Percentiles rank a stretch among this genome's conserved stretches.
Evolutionary conservation across 805 yeast species (phyloP).

Genomic region (Maudiozyma saulgeensis): DNA sequence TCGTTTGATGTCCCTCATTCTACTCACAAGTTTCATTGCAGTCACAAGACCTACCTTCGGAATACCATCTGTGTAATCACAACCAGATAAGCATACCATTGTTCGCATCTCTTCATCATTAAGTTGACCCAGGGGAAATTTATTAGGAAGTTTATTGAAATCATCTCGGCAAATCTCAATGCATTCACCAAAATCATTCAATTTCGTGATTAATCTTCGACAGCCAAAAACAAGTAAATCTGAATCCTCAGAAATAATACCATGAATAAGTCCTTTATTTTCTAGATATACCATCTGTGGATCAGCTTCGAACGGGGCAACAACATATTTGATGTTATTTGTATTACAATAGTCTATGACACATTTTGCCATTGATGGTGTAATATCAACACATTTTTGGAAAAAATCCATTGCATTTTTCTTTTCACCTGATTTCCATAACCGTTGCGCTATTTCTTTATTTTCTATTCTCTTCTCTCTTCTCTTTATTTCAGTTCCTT

Average conservation of each 20-base stretch:
- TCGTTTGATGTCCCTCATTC: constrained; percentile 42
- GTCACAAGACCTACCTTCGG: constrained; percentile 71
- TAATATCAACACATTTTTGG: constrained; percentile 74
- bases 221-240: constrained; percentile 89
- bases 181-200: constrained; percentile 62
- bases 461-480: constrained; percentile 48
- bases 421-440: constrained; percentile 44
- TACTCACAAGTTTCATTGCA: constrained; percentile 53
- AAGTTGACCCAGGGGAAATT: constrained; percentile 43
- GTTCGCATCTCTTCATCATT: constrained; percentile 52
- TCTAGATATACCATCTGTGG: constrained; percentile 92
- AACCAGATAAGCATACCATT: constrained; percentile 86
- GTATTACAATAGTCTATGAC: constrained; percentile 62
- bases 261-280: constrained; percentile 62
- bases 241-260: constrained; percentile 87
- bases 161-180: constrained; percentile 54
- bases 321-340: constrained; percentile 57
- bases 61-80: constrained; percentile 89
- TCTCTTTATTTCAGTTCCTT: constrained; percentile 61
- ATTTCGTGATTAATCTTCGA: constrained; percentile 61
- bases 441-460: constrained; percentile 43
- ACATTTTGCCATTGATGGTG: constrained; percentile 85
- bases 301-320: constrained; percentile 98
- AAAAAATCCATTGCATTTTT: constrained; percentile 57
- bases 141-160: constrained; percentile 38